Conservation (phyloP, 495 filamentous ascomycete species). For the Antarctomyces pellizariae region DNA sequence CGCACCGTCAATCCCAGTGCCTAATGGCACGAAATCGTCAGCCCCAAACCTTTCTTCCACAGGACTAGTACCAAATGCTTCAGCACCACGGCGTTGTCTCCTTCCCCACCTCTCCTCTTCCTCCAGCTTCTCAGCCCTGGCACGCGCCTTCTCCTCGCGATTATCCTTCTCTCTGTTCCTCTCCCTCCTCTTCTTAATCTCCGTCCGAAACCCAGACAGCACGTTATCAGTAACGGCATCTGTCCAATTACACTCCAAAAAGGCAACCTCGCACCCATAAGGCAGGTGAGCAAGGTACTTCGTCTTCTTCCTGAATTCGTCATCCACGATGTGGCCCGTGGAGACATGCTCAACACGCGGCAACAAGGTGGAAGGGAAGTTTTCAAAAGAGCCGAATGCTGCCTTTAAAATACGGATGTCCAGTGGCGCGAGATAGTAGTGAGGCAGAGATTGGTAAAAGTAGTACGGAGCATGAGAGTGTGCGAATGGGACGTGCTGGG, state of each 20-base stretch:
- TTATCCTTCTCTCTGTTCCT: constrained; percentile 67
- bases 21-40: too few relatives aligned
- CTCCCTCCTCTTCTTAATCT: constrained; percentile 59
- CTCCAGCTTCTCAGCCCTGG: constrained; percentile 69
- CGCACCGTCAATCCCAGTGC: too few relatives aligned
- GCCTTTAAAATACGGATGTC: constrained; percentile 90
- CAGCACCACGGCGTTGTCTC: too few relatives aligned
- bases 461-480: constrained; percentile 34
- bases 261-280: constrained; percentile 77
- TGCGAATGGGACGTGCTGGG: too few relatives aligned
- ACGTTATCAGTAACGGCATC: constrained; percentile 62
- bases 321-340: constrained; percentile 75
- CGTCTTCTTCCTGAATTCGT: constrained; percentile 60
- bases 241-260: constrained; percentile 93
- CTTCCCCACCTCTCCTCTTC: constrained; percentile 35
- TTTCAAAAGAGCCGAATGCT: constrained; percentile 61
- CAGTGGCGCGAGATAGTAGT: constrained; percentile 81
- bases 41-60: too few relatives aligned
- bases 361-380: constrained; percentile 74
- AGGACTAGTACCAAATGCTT: too few relatives aligned
- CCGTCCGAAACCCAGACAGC: constrained; percentile 43
- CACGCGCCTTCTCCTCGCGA: constrained; percentile 72
- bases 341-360: constrained; percentile 83
- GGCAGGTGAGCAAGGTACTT: constrained; percentile 88
- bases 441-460: constrained; percentile 77